Base-by-base conservation (phyloP, 169 alveolate genomes). In the Plasmodium knowlesi region DNA sequence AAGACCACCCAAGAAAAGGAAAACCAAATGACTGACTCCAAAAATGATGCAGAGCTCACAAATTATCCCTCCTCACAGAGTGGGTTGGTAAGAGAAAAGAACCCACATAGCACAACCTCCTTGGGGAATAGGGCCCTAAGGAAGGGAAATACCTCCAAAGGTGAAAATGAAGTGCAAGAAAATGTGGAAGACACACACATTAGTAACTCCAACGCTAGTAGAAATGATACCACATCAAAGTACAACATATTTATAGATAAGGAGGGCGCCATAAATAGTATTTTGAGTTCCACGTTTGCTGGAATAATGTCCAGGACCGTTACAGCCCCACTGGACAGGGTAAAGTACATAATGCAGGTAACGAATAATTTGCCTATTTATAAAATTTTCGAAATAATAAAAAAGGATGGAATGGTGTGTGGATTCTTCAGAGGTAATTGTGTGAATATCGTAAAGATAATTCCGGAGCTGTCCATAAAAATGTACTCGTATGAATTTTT, bases 341-440 rank as follows among this genome's bases (percentile, higher is more conserved):
- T 86, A 76, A 86, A 86, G 41, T 86, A 86, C 28, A 86, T 86
- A 53, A 86, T 86, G 93, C 93, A 86, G 43, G 70, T 86, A 37
- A 86, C 93, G 5, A 86, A 86, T 16, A 86, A 86, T 74, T 76
- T 86, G n/a, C 84, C 93, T 8, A 76, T 86, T 50, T 73, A 12
- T 34, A 82, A 86, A 46, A 86, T 86, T 32, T 86, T 86, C n/a
- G 25, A 86, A 53, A 86, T 86, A 12, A 86, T 86, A 22, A 86
- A 86, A 76, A 86, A 86, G 32, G 93, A 86, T 22, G 93, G 93
- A 30, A n/a, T 57, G 10, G 22, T 86, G 6, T 86, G 93, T 39
- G 93, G 93, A 6, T 86, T 86, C 46, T 86, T 86, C 81, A n/a
- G 93, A 30, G 93, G 93, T 3, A 86, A 86, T 43, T 86, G 93